phyloP scores from a whole-genome alignment of 345 rosid species.

The Salix udensis region DNA sequence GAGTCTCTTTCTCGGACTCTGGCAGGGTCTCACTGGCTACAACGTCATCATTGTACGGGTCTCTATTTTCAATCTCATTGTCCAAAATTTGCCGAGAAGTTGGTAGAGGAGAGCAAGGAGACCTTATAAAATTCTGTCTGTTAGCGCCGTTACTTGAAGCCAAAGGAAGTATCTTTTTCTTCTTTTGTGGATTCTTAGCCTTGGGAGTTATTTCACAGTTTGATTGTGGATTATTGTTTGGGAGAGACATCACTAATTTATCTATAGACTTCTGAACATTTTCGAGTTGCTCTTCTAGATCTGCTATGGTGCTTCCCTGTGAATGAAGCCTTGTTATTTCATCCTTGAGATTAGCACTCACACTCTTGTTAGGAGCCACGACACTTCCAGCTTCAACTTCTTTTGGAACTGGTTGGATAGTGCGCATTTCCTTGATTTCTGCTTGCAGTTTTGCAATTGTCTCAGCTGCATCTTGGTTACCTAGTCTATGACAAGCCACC shows the following conservation, averaged over 20 bases:
- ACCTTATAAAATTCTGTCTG: constrained; percentile 65
- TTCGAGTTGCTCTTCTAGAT: constrained; percentile 93
- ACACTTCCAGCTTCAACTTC: constrained; percentile 55
- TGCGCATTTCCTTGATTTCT: constrained; percentile 89
- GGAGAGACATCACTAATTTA: constrained; percentile 93
- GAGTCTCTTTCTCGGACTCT: constrained; percentile 65
- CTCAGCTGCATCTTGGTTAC: constrained; percentile 99
- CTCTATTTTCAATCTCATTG: constrained; percentile 70
- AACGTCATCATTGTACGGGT: constrained; percentile 57
- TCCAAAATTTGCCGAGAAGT: constrained; percentile 72
- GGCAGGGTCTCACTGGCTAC: constrained; percentile 35
- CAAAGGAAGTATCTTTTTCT: constrained; percentile 79
- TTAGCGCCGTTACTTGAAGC: constrained; percentile 67
- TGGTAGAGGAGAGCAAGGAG: constrained; percentile 91
- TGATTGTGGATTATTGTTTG: constrained; percentile 44
- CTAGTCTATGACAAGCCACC: constrained; percentile 92
- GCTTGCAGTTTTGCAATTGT: constrained; percentile 95
- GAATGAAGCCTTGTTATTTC: constrained; percentile 99
- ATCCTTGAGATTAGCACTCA: constrained; percentile 89
- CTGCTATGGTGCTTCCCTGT: constrained; percentile 87
- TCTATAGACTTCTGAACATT: constrained; percentile 97
- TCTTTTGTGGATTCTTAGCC: constrained; percentile 68
- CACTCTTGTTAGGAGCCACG: constrained; percentile 71
- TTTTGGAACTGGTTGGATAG: constrained; percentile 50
- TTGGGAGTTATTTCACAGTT: constrained; percentile 51